phyloP scores from a whole-genome alignment of 768 basidiomycete genomes.

The Tricholoma saponaceum region DNA sequence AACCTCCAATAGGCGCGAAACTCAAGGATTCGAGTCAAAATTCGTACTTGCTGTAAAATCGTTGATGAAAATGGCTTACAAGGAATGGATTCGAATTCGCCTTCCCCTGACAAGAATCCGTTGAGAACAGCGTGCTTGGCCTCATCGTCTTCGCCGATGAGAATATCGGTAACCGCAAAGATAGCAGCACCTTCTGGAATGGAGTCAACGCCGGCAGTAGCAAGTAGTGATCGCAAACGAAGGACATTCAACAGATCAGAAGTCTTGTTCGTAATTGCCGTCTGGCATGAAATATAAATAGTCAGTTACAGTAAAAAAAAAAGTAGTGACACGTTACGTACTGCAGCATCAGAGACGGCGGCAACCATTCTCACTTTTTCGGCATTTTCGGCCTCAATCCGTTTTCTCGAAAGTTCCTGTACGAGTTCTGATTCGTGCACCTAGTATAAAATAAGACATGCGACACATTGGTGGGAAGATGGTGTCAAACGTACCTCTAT shows the following conservation, averaged over 20 bases:
- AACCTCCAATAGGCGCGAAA: conserved; percentile 58
- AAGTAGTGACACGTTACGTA: conserved; percentile 22
- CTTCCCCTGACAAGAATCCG: conserved; percentile 53
- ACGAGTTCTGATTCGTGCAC: conserved; percentile 58
- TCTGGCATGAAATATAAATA: conserved; percentile 29
- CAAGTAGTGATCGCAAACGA: conserved; percentile 50
- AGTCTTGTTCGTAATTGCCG: conserved; percentile 35
- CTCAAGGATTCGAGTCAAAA: conserved; percentile 29
- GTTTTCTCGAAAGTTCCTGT: conserved; percentile 51
- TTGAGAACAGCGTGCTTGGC: conserved; percentile 46
- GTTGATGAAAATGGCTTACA: conserved; percentile 41
- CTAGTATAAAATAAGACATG: conserved; percentile 28
- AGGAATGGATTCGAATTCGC: conserved; percentile 56
- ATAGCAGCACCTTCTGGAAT: conserved; percentile 52
- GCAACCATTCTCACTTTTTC: conserved; percentile 52
- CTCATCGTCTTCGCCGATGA: conserved; percentile 54
- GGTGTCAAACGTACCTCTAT: conserved; percentile 58
- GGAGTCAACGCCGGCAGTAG: conserved; percentile 38
- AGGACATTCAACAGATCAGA: conserved; percentile 55
- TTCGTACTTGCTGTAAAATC: background rate
- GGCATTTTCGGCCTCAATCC: conserved; percentile 50
- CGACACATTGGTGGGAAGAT: background rate
- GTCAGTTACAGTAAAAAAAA: background rate
- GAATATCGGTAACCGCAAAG: conserved; percentile 44
- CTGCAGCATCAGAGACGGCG: conserved; percentile 58